Conservation (phyloP, 352 stramenopile genomes). For the Phytophthora gonapodyides region DNA sequence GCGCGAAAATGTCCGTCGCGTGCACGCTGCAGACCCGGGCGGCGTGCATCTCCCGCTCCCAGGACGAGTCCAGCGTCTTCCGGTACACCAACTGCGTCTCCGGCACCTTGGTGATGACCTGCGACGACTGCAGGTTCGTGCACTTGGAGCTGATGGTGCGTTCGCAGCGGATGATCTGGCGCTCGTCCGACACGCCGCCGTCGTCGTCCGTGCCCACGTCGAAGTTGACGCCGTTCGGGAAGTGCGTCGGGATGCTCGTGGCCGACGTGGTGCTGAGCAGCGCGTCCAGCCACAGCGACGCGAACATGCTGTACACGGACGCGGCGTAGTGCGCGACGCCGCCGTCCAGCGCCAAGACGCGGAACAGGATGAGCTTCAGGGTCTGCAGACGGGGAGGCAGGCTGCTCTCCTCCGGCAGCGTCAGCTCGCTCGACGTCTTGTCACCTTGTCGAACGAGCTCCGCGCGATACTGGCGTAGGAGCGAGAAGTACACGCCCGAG, state of each 20-base stretch:
- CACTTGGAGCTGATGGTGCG: conserved; percentile 85
- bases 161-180: conserved; percentile 66
- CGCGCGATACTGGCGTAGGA: conserved; percentile 53
- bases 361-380: conserved; percentile 56
- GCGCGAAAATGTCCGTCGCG: conserved; percentile 54
- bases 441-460: conserved; percentile 39
- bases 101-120: conserved; percentile 68
- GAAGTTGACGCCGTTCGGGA: conserved; percentile 51
- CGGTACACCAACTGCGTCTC: conserved; percentile 63
- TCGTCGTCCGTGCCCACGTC: conserved; percentile 17
- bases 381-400: conserved; percentile 42
- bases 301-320: conserved; percentile 72
- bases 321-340: conserved; percentile 69
- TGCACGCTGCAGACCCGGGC: conserved; percentile 62
- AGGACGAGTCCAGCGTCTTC: conserved; percentile 74
- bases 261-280: conserved; percentile 61
- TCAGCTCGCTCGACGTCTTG: conserved; percentile 14
- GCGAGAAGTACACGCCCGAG: conserved; percentile 56
- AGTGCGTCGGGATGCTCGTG: conserved; percentile 79
- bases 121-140: conserved; percentile 76
- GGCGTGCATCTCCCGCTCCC: conserved; percentile 71
- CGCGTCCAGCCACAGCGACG: conserved; percentile 67
- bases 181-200: conserved; percentile 24
- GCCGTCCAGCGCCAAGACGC: conserved; percentile 55
- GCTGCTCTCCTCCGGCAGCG: conserved; percentile 4